These are phyloP conservation scores for Apiotrichum veenhuisii DNA, from an alignment of 1,284 basidiomycete genomes.

Conservation along the genomic window DNA sequence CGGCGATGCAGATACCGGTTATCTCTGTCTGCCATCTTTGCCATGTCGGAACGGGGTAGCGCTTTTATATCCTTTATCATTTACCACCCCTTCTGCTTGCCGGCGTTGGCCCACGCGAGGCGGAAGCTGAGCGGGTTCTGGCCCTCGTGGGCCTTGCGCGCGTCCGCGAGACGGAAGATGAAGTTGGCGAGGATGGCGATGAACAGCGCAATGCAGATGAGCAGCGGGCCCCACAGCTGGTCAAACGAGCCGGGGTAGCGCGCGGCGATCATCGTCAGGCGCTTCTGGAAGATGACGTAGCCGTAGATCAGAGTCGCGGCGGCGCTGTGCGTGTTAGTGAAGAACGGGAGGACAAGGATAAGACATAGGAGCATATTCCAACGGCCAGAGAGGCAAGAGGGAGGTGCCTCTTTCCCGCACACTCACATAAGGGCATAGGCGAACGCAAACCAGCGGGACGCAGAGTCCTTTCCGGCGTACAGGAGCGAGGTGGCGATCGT, in stretches of 20 bases:
- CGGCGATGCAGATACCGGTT: too few relatives aligned
- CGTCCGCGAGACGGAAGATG: slow-evolving; percentile 58
- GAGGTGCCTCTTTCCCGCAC: not conserved
- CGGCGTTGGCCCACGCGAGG: slow-evolving; percentile 33
- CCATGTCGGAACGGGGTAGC: too few relatives aligned
- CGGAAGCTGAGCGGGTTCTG: slow-evolving; percentile 35
- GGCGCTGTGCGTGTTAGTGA: slow-evolving; percentile 30
- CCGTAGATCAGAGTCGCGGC: slow-evolving; percentile 63
- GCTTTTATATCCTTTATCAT: too few relatives aligned
- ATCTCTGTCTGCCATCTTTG: too few relatives aligned
- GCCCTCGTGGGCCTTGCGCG: slow-evolving; percentile 27
- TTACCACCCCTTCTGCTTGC: slow-evolving; percentile 25
- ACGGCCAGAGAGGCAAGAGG: not conserved
- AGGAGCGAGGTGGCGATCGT: slow-evolving; percentile 76
- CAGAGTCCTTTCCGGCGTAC: slow-evolving; percentile 56
- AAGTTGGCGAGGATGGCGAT: slow-evolving; percentile 82
- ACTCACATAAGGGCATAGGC: slow-evolving; percentile 70
- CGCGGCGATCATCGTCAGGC: slow-evolving; percentile 85
- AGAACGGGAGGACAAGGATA: not conserved
- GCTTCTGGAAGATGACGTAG: slow-evolving; percentile 78
- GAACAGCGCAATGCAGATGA: slow-evolving; percentile 76
- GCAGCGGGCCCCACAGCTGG: slow-evolving; percentile 69
- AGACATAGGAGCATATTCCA: not conserved
- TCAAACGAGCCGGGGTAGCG: slow-evolving; percentile 90
- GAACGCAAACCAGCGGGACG: slow-evolving; percentile 76